Evolutionary conservation across 1,284 basidiomycete species (phyloP).

Genomic region (Hemileia vastatrix): DNA sequence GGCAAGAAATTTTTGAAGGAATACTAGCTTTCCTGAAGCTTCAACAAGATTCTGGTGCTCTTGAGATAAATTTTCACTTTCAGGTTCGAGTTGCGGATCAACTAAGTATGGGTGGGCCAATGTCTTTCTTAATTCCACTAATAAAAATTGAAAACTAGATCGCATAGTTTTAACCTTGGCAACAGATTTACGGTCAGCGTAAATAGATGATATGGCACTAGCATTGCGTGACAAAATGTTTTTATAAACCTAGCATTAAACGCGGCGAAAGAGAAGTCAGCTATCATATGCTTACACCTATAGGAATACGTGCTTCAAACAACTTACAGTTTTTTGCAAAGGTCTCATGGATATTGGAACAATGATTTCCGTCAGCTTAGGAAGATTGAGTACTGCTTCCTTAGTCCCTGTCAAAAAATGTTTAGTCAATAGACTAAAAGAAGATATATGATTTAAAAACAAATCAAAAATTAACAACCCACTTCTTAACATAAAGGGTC

Average conservation of each 20-base stretch:
- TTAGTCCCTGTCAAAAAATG: too few relatives aligned
- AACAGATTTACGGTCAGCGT: too few relatives aligned
- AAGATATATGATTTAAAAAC: neutral
- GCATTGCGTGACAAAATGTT: slow-evolving; percentile 15
- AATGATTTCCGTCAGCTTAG: slow-evolving; percentile 59
- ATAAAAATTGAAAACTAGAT: too few relatives aligned
- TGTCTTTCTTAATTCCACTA: too few relatives aligned
- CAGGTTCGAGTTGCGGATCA: slow-evolving; percentile 68
- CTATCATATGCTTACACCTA: too few relatives aligned
- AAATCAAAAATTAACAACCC: neutral
- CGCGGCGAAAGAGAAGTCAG: too few relatives aligned
- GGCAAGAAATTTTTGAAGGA: slow-evolving; percentile 25
- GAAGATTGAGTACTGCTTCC: too few relatives aligned
- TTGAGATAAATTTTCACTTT: slow-evolving; percentile 51
- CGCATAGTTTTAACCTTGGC: too few relatives aligned
- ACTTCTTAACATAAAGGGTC: slow-evolving; percentile 24
- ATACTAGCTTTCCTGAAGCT: slow-evolving; percentile 62
- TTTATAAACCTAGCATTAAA: slow-evolving; percentile 12
- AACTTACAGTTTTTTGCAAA: slow-evolving; percentile 66
- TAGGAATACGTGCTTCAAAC: too few relatives aligned
- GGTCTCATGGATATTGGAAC: slow-evolving; percentile 81
- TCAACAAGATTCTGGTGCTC: slow-evolving; percentile 70
- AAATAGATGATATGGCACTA: slow-evolving; percentile 15
- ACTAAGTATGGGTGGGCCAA: slow-evolving; percentile 82
- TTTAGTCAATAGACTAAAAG: neutral